Evolutionary conservation across 208 protist species (phyloP).

Genomic region (Plasmodiophora brassicae): DNA sequence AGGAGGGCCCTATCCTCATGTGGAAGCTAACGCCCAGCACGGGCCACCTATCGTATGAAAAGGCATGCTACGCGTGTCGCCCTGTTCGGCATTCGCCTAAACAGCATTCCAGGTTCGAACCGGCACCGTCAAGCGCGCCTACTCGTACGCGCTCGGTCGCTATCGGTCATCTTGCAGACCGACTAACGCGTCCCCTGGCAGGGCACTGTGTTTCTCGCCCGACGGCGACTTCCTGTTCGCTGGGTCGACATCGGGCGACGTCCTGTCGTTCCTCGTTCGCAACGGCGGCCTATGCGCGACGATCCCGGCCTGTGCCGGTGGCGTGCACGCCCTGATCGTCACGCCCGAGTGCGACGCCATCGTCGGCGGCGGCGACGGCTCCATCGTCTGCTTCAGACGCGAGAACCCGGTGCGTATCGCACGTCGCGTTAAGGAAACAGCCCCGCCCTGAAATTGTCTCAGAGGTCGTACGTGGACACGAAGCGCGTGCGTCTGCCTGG

Average conservation of each 20-base stretch:
- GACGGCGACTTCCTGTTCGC: slow-evolving; percentile 57
- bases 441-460: too few species aligned
- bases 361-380: background rate
- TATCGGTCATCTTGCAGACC: background rate
- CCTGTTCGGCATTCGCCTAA: background rate
- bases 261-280: slow-evolving; percentile 44
- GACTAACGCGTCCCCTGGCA: background rate
- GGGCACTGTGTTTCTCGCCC: slow-evolving; percentile 34
- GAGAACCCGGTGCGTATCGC: background rate
- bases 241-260: slow-evolving; percentile 53
- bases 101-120: background rate
- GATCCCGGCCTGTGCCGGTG: slow-evolving; percentile 39
- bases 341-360: background rate
- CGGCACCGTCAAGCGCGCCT: background rate
- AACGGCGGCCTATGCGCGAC: background rate
- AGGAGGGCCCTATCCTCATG: background rate
- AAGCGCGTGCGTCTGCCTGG: background rate
- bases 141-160: background rate
- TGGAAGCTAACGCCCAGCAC: slow-evolving; percentile 8
- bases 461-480: background rate
- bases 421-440: too few species aligned
- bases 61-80: background rate
- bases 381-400: background rate
- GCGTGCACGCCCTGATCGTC: slow-evolving; percentile 36
- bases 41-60: background rate